These are phyloP conservation scores for Emiliania huxleyi DNA, from an alignment of 78 protist genomes.

Conservation along the genomic window DNA sequence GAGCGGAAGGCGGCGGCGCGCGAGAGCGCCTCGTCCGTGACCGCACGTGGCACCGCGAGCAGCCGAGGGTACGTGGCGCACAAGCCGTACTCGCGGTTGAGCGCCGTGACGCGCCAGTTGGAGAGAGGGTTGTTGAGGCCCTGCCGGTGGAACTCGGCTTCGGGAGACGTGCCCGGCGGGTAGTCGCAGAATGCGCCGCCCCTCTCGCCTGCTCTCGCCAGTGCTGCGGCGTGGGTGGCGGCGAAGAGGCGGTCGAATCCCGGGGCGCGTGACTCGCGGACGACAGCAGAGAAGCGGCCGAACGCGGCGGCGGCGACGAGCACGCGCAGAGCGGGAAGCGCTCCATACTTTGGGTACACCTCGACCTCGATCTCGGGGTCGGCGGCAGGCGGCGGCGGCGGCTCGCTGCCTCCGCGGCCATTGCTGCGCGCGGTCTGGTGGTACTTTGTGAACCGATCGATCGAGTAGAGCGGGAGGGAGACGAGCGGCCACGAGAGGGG, in stretches of 20 bases:
- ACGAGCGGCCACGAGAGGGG: not conserved
- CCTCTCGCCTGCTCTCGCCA: too few species aligned
- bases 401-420: not conserved
- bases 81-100: slow-evolving; percentile 60
- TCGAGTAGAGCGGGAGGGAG: not conserved
- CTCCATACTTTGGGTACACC: not conserved
- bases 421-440: not conserved
- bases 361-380: not conserved
- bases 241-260: not conserved
- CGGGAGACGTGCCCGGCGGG: not conserved
- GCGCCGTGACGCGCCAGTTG: slow-evolving; percentile 56
- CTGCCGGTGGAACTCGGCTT: slow-evolving; percentile 24
- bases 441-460: not conserved
- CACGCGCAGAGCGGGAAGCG: not conserved
- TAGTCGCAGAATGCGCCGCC: too few species aligned
- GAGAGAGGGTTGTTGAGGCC: slow-evolving; percentile 20
- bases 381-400: not conserved
- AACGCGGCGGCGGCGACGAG: not conserved
- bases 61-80: slow-evolving; percentile 73
- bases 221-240: not conserved
- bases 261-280: not conserved
- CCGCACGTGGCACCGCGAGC: slow-evolving; percentile 65
- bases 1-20: slow-evolving; percentile 64
- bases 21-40: slow-evolving; percentile 45
- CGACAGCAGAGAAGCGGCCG: not conserved